Base-by-base conservation (phyloP, 75 land plant genomes). In the Picea sitchensis region DNA sequence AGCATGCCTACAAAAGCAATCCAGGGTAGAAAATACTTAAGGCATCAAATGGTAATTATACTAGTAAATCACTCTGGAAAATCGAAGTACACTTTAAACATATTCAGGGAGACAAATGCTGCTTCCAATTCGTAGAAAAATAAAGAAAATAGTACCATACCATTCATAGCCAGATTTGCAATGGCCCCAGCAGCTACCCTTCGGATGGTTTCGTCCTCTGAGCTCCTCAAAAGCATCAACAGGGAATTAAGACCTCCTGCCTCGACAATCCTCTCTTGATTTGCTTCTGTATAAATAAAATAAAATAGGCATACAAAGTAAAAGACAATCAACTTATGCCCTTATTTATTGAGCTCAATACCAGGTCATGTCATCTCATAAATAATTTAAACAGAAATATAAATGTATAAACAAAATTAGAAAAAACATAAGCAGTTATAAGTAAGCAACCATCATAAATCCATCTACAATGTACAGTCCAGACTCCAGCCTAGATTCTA, bases 121-220 rank as follows among this genome's bases (percentile, higher is more conserved):
- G 36, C 34, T 75, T 75, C 8, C 20, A 56, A 31, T 13, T 26
- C 9, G 6, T 21, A 57, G 31, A 8, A 54, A 3, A 26, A 58
- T 11, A 5, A 75, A 15, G 26, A 75, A 30, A 30, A 36, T 57
- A 75, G 1, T 58, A 30, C 32, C 31, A 75, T 75, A 94, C 96
- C 96, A 87, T 92, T 92, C 93, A 91, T 91, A 67, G 93, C 93
- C 79, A 94, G 94, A 78, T 94, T 94, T 13, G 96, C 96, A 78
- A 94, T 92, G 65, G 96, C 96, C 63, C 96, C 96, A 20, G 96
- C 95, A 77, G 91, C 92, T 63, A 94, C 91, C 79, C 96, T 80
- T 15, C 87, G 89, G n/a, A 90, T 87, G 2, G 86, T 86, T 47
- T 91, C 93, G 84, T 94, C 95, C 75, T 88, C 90, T 57, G 94